These are phyloP conservation scores for Botryosphaeria dothidea DNA, from an alignment of 2,329 filamentous ascomycete species.

Conservation along the genomic window DNA sequence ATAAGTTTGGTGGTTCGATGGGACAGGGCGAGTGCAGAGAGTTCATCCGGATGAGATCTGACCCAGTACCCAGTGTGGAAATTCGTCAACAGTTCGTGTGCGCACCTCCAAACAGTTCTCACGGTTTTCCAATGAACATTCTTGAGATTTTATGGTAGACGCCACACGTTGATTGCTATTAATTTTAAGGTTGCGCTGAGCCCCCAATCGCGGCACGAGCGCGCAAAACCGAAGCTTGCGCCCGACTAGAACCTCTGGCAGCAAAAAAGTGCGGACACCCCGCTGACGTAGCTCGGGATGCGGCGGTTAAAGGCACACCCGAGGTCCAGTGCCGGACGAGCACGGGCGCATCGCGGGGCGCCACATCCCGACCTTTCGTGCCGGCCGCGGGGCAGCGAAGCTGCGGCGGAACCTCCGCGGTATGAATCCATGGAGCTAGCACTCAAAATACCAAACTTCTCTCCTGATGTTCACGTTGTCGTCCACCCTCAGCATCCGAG, in stretches of 20 bases:
- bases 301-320: constrained; percentile 10
- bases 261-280: neutral
- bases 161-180: no score
- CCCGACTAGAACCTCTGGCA: neutral
- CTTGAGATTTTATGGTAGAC: neutral
- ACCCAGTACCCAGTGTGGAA: neutral
- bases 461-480: constrained; percentile 12
- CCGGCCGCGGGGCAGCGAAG: constrained; percentile 12
- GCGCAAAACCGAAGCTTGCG: neutral
- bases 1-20: neutral
- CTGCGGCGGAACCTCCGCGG: neutral
- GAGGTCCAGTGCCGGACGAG: neutral
- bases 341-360: constrained; percentile 2
- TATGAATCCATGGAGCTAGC: neutral
- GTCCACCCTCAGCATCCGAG: neutral
- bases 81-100: neutral
- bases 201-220: no score
- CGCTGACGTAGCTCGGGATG: neutral
- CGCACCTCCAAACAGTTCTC: neutral
- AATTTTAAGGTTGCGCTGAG: no score
- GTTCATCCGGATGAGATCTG: constrained; percentile 9
- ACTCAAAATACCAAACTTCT: constrained; percentile 2
- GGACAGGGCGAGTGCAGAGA: neutral
- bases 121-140: no score
- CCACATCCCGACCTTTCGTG: constrained; percentile 13